Conservation (phyloP, 306 rosid genomes). For the Lathyrus sativus region DNA sequence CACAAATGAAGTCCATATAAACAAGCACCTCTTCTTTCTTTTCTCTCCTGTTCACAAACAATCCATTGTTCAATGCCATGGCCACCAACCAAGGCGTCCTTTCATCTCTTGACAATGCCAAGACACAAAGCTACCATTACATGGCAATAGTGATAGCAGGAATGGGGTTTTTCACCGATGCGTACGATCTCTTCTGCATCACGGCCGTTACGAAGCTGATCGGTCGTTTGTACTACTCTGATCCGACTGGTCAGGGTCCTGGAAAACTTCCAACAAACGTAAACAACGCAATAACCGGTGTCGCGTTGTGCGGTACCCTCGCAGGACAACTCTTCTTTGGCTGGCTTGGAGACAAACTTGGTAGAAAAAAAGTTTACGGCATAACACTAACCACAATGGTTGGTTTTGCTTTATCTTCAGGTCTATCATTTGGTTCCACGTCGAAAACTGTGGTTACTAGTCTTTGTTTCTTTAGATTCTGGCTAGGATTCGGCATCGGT, state of each 20-base stretch:
- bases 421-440: constrained; percentile 60
- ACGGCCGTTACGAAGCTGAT: constrained; percentile 56
- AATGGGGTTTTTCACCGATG: constrained; percentile 72
- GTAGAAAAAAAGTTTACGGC: constrained; percentile 59
- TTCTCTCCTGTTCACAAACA: constrained; percentile 13
- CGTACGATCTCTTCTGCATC: constrained; percentile 66
- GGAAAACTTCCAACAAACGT: constrained; percentile 49
- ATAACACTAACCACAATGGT: constrained; percentile 59
- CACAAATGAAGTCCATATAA: constrained; percentile 7
- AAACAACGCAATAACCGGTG: constrained; percentile 58
- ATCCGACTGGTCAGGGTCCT: constrained; percentile 39
- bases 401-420: constrained; percentile 59
- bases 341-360: constrained; percentile 68
- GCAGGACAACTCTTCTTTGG: constrained; percentile 69
- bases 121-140: constrained; percentile 56
- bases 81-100: constrained; percentile 41
- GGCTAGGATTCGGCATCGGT: constrained; percentile 63
- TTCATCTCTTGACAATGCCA: constrained; percentile 62
- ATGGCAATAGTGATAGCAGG: constrained; percentile 61
- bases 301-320: constrained; percentile 57
- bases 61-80: constrained; percentile 40
- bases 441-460: constrained; percentile 47
- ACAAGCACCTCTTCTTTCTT: not conserved
- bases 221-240: constrained; percentile 56
- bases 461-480: constrained; percentile 62